Evolutionary conservation across 352 stramenopile species (phyloP).

Genomic region (Sclerospora graminicola): DNA sequence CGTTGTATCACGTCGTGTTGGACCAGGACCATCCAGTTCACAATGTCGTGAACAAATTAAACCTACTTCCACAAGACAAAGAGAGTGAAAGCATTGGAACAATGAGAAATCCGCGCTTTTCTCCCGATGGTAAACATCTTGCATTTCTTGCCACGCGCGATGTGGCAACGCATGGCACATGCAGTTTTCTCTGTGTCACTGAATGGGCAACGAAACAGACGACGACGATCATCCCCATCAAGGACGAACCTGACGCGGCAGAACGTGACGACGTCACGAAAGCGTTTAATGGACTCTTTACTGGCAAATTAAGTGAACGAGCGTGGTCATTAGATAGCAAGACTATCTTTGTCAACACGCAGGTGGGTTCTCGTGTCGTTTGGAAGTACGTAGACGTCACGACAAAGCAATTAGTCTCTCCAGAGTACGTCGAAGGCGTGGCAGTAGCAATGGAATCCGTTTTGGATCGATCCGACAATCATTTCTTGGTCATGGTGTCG

Average conservation of each 20-base stretch:
- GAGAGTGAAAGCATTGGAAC: slow-evolving; percentile 31
- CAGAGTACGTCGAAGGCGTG: slow-evolving; percentile 39
- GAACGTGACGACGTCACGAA: slow-evolving; percentile 23
- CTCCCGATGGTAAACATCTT: slow-evolving; percentile 47
- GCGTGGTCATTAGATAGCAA: slow-evolving; percentile 49
- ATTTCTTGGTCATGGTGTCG: slow-evolving; percentile 39
- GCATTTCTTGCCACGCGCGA: slow-evolving; percentile 64
- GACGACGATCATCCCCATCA: slow-evolving; percentile 50
- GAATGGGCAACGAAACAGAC: slow-evolving; percentile 55
- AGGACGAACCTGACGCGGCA: slow-evolving; percentile 32
- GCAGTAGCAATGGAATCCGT: slow-evolving; percentile 39
- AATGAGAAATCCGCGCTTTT: slow-evolving; percentile 54
- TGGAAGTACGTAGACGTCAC: slow-evolving; percentile 66
- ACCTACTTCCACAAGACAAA: slow-evolving; percentile 24
- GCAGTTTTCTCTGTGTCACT: slow-evolving; percentile 48
- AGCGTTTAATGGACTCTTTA: slow-evolving; percentile 66
- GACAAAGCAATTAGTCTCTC: slow-evolving; percentile 34
- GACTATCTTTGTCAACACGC: slow-evolving; percentile 58
- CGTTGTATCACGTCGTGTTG: slow-evolving; percentile 45
- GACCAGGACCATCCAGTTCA: slow-evolving; percentile 12
- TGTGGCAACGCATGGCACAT: slow-evolving; percentile 66
- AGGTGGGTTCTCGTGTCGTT: slow-evolving; percentile 45
- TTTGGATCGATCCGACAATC: slow-evolving; percentile 27
- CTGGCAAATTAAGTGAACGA: slow-evolving; percentile 31
- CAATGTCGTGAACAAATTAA: slow-evolving; percentile 30